Conservation (phyloP, 495 filamentous ascomycete species). For the Amphirosellinia nigrospora region DNA sequence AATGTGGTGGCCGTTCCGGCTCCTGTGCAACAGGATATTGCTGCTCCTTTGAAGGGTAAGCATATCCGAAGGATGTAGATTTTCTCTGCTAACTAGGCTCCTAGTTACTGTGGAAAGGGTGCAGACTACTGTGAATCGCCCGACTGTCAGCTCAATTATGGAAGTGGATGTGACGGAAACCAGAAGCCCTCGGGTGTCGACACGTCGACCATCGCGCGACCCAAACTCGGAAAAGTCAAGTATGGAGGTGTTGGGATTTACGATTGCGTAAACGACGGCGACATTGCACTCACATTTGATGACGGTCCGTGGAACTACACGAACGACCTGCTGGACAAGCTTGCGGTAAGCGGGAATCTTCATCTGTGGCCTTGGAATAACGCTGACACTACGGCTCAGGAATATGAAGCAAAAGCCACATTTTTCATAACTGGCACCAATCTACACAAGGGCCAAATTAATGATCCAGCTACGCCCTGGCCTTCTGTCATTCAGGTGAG, state of each 20-base stretch:
- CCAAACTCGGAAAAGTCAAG: conserved; percentile 61
- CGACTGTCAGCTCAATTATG: conserved; percentile 72
- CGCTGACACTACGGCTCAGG: conserved; percentile 41
- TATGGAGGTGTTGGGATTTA: conserved; percentile 71
- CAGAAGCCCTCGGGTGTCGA: conserved; percentile 64
- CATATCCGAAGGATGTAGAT: conserved; percentile 1
- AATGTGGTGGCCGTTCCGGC: conserved; percentile 51
- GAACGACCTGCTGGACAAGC: conserved; percentile 68
- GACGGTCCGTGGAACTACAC: conserved; percentile 79
- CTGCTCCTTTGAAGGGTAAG: conserved; percentile 67
- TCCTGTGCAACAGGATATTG: conserved; percentile 63
- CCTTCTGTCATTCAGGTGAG: conserved; percentile 62
- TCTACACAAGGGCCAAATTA: conserved; percentile 73
- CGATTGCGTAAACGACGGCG: conserved; percentile 65
- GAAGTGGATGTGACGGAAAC: conserved; percentile 70
- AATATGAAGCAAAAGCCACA: conserved; percentile 71
- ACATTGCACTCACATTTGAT: conserved; percentile 78
- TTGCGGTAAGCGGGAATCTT: conserved; percentile 46
- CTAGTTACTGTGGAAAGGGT: conserved; percentile 66
- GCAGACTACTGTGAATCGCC: conserved; percentile 70
- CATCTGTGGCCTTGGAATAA: not conserved
- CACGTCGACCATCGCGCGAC: conserved; percentile 64
- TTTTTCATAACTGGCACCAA: conserved; percentile 84
- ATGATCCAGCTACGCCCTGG: conserved; percentile 63
- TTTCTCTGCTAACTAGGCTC: conserved; percentile 41